A percentile compares a stretch with the other conserved stretches of the same genome.
These are phyloP conservation scores for Rhizopogon vulgaris DNA, from an alignment of 768 basidiomycete genomes.

Conservation along the genomic window DNA sequence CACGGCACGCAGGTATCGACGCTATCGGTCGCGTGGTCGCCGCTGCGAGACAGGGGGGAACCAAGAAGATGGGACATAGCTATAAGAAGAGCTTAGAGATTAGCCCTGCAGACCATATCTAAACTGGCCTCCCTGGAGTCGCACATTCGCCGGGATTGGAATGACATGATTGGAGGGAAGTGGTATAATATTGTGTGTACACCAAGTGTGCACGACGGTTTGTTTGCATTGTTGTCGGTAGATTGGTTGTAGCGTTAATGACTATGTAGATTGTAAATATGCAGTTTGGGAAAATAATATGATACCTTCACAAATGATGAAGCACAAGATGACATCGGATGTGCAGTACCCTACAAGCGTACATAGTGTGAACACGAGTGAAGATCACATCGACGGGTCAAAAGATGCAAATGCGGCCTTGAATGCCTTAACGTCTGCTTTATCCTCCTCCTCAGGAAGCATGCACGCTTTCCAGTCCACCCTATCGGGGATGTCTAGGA, in stretches of 20 bases:
- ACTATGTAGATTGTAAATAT: background rate
- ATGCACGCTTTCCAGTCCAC: conserved; percentile 91
- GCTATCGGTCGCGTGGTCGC: conserved; percentile 77
- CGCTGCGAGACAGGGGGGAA: conserved; percentile 59
- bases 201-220: background rate
- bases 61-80: conserved; percentile 60
- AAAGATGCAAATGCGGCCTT: conserved; percentile 77
- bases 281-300: background rate
- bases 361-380: background rate
- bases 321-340: background rate
- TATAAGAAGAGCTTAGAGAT: conserved; percentile 54
- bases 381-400: conserved; percentile 41
- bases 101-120: conserved; percentile 17
- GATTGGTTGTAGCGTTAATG: background rate
- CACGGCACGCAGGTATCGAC: conserved; percentile 56
- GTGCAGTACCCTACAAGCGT: background rate
- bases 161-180: background rate
- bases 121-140: background rate
- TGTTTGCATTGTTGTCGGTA: background rate
- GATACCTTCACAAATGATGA: background rate
- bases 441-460: conserved; percentile 81
- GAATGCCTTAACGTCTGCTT: conserved; percentile 74
- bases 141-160: background rate
- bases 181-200: background rate
- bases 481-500: conserved; percentile 73